Base-by-base conservation (phyloP, 805 yeast species). In the Kodamaea nitidulidarum region DNA sequence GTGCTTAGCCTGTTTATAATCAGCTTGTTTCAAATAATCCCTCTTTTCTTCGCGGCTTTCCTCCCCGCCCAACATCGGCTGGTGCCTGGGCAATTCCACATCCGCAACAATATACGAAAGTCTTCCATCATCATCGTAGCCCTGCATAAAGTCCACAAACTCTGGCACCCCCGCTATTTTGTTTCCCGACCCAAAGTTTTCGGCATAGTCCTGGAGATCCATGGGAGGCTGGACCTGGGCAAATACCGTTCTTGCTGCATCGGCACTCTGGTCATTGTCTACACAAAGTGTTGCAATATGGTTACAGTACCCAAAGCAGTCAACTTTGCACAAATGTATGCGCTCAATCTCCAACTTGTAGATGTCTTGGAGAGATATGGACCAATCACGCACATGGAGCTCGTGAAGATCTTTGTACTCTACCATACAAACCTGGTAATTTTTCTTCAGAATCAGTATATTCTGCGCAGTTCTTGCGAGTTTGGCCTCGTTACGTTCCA, bases 261-360 rank as follows among this genome's bases (percentile, higher is more conserved):
- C 96, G 40, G 84, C 85, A 7, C 84, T 72, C 45, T 78, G 81
- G 54, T 88, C 96, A 51, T 82, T 84, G 32, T 78, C 76, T 22
- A 87, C 90, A 55, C 95, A 88, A 2, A 80, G 70, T 0, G 86
- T 71, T 6, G 95, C 84, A 7, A 84, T 68, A 28, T 80, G 70
- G 58, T 87, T 87, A 34, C 91, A 79, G 52, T 71, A 86, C 31
- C 80, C 84, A 84, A 95, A 88, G 43, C 88, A 59, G 48, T 80
- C 84, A 12, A 81, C 67, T 51, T 85, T 82, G 41, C 84, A 54
- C 45, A 80, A 73, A 50, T 81, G 82, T 40, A 85, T 75, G 45
- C 90, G 73, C 54, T 84, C 88, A 35, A 78, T 76, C 54, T 87
- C 96, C 34, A 84, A 58, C 38, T 65, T 72, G 59, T 87, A 88